These are phyloP conservation scores for Fusarium nematophilum DNA, from an alignment of 2,329 filamentous ascomycete species.

Conservation along the genomic window DNA sequence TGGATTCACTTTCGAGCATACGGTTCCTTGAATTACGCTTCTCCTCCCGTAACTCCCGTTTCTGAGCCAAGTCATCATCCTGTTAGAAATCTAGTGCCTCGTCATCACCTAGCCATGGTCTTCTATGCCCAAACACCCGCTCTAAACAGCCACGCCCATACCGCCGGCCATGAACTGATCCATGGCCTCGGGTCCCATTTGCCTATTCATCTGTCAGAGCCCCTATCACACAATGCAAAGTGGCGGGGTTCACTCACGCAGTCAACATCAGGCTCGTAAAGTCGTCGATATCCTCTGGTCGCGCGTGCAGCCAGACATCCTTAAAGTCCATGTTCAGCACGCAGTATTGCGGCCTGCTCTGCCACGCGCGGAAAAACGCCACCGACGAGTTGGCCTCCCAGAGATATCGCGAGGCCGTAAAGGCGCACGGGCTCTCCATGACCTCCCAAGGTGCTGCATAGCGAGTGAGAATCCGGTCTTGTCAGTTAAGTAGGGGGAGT, in stretches of 20 bases:
- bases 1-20: no score
- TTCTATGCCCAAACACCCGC: neutral
- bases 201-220: conserved; percentile 37
- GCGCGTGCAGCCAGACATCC: conserved; percentile 52
- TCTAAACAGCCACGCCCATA: conserved; percentile 24
- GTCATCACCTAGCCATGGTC: no score
- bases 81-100: no score
- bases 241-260: conserved; percentile 46
- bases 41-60: no score
- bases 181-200: conserved; percentile 50
- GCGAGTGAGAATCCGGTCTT: neutral
- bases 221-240: neutral
- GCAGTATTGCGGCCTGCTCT: conserved; percentile 53
- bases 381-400: conserved; percentile 56
- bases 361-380: conserved; percentile 58
- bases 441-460: conserved; percentile 31
- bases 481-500: neutral
- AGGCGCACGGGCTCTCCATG: conserved; percentile 34
- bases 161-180: conserved; percentile 52
- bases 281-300: conserved; percentile 53
- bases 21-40: no score
- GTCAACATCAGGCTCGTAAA: conserved; percentile 54
- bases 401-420: conserved; percentile 56
- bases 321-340: conserved; percentile 50
- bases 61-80: no score